phyloP scores from a whole-genome alignment of 2,329 filamentous ascomycete species.

The Penicillium brevicompactum region DNA sequence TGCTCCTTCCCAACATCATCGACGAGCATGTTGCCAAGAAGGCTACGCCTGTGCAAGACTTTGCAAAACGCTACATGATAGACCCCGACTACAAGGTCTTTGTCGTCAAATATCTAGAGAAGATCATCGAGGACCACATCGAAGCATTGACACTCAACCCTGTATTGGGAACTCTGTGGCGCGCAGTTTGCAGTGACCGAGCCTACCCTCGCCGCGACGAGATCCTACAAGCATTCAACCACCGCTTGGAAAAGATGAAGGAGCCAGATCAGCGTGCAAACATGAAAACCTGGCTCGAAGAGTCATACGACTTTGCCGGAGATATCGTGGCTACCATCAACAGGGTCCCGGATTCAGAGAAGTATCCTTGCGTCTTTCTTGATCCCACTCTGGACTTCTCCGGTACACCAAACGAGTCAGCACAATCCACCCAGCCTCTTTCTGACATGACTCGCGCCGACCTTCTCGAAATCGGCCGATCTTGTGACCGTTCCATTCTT shows the following conservation, averaged over 20 bases:
- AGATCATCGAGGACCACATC: constrained; percentile 50
- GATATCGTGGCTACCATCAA: constrained; percentile 47
- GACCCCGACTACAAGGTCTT: constrained; percentile 44
- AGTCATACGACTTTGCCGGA: constrained; percentile 53
- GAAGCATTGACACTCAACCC: constrained; percentile 52
- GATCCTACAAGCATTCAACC: constrained; percentile 48
- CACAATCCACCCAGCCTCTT: constrained; percentile 18
- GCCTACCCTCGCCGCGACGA: constrained; percentile 43
- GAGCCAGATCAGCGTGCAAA: constrained; percentile 36
- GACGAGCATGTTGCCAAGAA: constrained; percentile 40
- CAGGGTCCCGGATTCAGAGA: constrained; percentile 39
- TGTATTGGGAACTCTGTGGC: constrained; percentile 55
- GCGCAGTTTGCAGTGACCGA: constrained; percentile 53
- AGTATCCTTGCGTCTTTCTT: constrained; percentile 53
- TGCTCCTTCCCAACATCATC: constrained; percentile 19
- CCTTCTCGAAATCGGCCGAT: constrained; percentile 55
- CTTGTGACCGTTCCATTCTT: constrained; percentile 53
- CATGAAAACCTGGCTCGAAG: constrained; percentile 54
- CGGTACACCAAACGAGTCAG: not conserved
- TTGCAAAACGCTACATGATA: constrained; percentile 41
- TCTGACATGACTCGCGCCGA: constrained; percentile 49
- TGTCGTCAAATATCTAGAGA: constrained; percentile 43
- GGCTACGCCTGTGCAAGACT: constrained; percentile 26
- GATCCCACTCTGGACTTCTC: constrained; percentile 51
- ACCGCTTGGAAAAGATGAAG: constrained; percentile 40